Conservation (phyloP, 352 stramenopile genomes). For the Albugo laibachii region DNA sequence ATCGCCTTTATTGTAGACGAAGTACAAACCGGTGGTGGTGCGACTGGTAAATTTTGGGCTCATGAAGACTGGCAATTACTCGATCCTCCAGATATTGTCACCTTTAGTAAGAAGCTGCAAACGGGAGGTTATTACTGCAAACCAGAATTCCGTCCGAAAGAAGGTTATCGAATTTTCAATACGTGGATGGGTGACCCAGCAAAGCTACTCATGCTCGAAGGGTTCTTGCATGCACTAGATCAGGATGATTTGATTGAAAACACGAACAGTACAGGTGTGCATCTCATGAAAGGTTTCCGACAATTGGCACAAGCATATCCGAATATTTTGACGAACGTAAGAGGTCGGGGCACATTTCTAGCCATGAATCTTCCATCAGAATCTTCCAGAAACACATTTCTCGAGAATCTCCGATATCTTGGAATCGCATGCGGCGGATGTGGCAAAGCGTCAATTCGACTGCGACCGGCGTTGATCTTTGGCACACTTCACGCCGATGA, state of each 20-base stretch:
- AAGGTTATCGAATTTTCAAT: constrained; percentile 75
- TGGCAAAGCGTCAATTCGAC: constrained; percentile 42
- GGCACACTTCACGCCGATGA: constrained; percentile 53
- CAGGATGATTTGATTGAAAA: constrained; percentile 45
- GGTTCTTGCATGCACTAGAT: constrained; percentile 44
- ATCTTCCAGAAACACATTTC: constrained; percentile 36
- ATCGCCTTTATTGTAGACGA: constrained; percentile 75
- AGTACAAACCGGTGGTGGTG: constrained; percentile 64
- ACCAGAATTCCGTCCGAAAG: constrained; percentile 35
- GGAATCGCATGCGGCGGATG: constrained; percentile 47
- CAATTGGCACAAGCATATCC: constrained; percentile 28
- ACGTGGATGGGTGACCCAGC: constrained; percentile 76
- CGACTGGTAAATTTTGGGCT: constrained; percentile 71
- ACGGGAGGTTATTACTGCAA: constrained; percentile 70
- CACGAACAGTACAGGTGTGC: constrained; percentile 43
- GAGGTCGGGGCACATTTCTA: constrained; percentile 58
- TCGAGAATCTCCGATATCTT: constrained; percentile 30
- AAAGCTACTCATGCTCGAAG: constrained; percentile 68
- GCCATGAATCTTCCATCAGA: constrained; percentile 54
- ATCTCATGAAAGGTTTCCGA: constrained; percentile 29
- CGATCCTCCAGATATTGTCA: constrained; percentile 62
- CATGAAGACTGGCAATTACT: constrained; percentile 63
- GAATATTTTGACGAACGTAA: constrained; percentile 41
- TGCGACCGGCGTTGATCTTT: constrained; percentile 58
- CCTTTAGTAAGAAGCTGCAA: constrained; percentile 76